These are phyloP conservation scores for Plasmopara halstedii DNA, from an alignment of 352 stramenopile genomes.

Conservation along the genomic window DNA sequence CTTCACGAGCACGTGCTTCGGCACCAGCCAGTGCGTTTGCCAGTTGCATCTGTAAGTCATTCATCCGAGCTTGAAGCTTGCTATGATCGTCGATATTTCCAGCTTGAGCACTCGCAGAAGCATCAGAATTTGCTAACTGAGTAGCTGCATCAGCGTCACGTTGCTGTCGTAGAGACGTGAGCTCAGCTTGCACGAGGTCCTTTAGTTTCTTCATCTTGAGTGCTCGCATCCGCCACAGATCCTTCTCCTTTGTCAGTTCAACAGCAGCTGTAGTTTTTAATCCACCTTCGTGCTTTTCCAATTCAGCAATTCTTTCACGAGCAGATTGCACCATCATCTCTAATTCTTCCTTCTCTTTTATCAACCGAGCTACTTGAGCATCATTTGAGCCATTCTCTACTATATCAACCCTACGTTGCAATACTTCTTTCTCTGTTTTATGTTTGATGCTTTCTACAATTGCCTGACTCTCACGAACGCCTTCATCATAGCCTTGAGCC, in stretches of 20 bases:
- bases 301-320: constrained; percentile 10
- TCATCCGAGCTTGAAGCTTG: constrained; percentile 27
- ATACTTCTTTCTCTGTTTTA: constrained; percentile 37
- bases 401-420: constrained; percentile 21
- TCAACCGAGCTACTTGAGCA: constrained; percentile 12
- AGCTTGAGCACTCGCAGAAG: neutral
- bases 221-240: constrained; percentile 70
- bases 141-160: constrained; percentile 11
- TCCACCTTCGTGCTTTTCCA: constrained; percentile 13
- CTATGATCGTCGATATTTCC: constrained; percentile 11
- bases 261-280: constrained; percentile 5
- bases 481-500: constrained; percentile 61
- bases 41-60: constrained; percentile 29
- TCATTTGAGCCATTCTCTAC: neutral
- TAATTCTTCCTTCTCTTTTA: constrained; percentile 24
- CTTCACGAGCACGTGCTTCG: constrained; percentile 27
- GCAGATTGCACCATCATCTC: constrained; percentile 15
- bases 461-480: constrained; percentile 64
- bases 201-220: constrained; percentile 85
- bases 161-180: constrained; percentile 34
- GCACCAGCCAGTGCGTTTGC: constrained; percentile 23
- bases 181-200: constrained; percentile 50
- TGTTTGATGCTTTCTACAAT: constrained; percentile 57
- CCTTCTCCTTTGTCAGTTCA: constrained; percentile 43
- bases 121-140: constrained; percentile 2